phyloP scores from a whole-genome alignment of 106 monocot species.

The Amphibolis antarctica region DNA sequence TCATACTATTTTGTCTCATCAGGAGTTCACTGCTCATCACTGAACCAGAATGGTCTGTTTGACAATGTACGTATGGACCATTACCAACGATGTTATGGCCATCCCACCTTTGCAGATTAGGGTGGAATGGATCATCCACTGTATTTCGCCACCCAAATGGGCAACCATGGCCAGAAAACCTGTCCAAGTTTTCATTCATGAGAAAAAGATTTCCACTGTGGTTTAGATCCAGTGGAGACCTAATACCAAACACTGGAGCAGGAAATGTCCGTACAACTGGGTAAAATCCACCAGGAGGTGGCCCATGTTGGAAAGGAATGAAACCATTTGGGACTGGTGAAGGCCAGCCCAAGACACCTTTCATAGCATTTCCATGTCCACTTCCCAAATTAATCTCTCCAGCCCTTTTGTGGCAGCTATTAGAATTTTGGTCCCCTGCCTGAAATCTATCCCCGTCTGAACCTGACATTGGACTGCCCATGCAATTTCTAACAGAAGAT shows the following conservation, averaged over 20 bases:
- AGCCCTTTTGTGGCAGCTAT: slow-evolving; percentile 24
- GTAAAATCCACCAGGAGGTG: slow-evolving; percentile 47
- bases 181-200: slow-evolving; percentile 46
- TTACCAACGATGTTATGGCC: slow-evolving; percentile 32
- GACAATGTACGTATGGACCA: slow-evolving; percentile 44
- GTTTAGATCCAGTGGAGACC: slow-evolving; percentile 48
- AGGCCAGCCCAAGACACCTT: slow-evolving; percentile 38
- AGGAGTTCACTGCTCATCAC: slow-evolving; percentile 32
- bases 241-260: slow-evolving; percentile 54
- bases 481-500: slow-evolving; percentile 24
- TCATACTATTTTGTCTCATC: slow-evolving; percentile 6
- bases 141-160: slow-evolving; percentile 64
- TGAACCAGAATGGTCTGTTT: slow-evolving; percentile 57
- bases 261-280: slow-evolving; percentile 49
- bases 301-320: slow-evolving; percentile 58
- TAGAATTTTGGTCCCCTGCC: slow-evolving; percentile 37
- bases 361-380: slow-evolving; percentile 54
- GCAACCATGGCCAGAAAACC: slow-evolving; percentile 50
- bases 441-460: slow-evolving; percentile 36
- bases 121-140: slow-evolving; percentile 32
- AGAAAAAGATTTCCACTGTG: slow-evolving; percentile 50
- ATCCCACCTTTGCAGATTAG: slow-evolving; percentile 64
- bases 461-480: slow-evolving; percentile 41
- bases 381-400: slow-evolving; percentile 26
- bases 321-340: slow-evolving; percentile 65